Evolutionary conservation across 2,329 filamentous ascomycete genomes (phyloP).

Genomic region (Penicillium sp.): DNA sequence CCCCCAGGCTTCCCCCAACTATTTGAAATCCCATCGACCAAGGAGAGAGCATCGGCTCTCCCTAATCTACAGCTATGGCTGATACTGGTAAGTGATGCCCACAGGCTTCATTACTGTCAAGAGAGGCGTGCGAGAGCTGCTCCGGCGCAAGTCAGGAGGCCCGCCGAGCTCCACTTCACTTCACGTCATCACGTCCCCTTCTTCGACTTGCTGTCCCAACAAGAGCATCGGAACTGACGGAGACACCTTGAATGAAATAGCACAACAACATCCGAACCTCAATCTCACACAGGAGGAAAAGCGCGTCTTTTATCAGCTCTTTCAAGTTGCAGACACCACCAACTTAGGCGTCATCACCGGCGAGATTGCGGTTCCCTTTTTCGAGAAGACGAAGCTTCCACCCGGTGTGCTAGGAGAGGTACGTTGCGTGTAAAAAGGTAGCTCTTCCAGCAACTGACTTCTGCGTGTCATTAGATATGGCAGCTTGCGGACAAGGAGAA

Average conservation of each 20-base stretch:
- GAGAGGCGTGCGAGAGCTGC: slow-evolving; percentile 1
- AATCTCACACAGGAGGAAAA: slow-evolving; percentile 91
- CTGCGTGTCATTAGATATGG: slow-evolving; percentile 69
- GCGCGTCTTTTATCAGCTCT: slow-evolving; percentile 85
- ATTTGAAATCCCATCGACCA: slow-evolving; percentile 17
- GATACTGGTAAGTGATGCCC: slow-evolving; percentile 28
- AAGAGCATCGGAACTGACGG: slow-evolving; percentile 23
- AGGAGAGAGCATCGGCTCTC: slow-evolving; percentile 29
- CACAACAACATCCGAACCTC: slow-evolving; percentile 57
- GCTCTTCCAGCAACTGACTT: slow-evolving; percentile 3
- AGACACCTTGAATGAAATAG: slow-evolving; percentile 10
- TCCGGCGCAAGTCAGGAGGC: slow-evolving; percentile 24
- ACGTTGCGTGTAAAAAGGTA: slow-evolving; percentile 33
- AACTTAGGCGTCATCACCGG: slow-evolving; percentile 90
- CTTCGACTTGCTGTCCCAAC: background rate
- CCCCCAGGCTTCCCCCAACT: slow-evolving; percentile 15
- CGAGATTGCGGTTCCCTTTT: slow-evolving; percentile 94
- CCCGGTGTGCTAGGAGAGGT: slow-evolving; percentile 84
- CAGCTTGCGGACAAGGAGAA: slow-evolving; percentile 98
- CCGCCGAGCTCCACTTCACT: slow-evolving; percentile 19
- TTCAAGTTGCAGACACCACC: slow-evolving; percentile 87
- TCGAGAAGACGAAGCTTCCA: slow-evolving; percentile 88
- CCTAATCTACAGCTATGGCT: slow-evolving; percentile 30
- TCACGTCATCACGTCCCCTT: slow-evolving; percentile 9
- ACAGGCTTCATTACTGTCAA: background rate